Evolutionary conservation across 1,284 basidiomycete genomes (phyloP), one percentile per base, ranked within the genome.

Genomic region (Moesziomyces parantarcticus): DNA sequence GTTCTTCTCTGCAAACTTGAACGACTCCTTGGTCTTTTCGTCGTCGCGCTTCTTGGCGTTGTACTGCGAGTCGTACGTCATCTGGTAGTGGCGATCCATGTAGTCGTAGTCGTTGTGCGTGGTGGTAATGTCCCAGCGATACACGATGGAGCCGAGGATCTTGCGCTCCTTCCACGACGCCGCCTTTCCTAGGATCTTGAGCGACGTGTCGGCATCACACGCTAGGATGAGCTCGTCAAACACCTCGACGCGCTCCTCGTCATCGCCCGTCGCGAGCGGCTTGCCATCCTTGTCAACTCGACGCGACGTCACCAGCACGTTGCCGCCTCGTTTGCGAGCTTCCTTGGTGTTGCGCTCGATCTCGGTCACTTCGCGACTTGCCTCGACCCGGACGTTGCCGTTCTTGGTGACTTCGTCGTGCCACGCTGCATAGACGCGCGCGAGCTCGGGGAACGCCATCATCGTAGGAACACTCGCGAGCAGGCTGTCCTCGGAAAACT

Each of bases 151-250:
- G 16, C 90, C 89, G 34, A 91, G 82, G 7, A 91, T 86, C 48
- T 84, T 85, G 71, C 84, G 87, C 82, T 91, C 90, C 69, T 88
- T 83, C 86, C 87, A 89, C 2, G 85, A 85, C 2, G 89, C 88
- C 44, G 87, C 83, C 52, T 87, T 86, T 18, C 88, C 88, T 9
- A 90, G 85, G 2, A 90, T 81, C 52, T 87, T 86, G 70, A 89
- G 84, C 9, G 87, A 87, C 0, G 88, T 87, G 68, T 90, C 89
- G 3, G 89, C 90, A 36, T 88, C 84, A 11, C 87, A 87, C 56
- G 85, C 85, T 11, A 91, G 82, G 22, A 91, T 87, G 58, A 91
- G 85, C 76, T 90, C 89, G 79, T 90, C 89, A 76, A 88, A 90
- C 18, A 83, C 83, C 57, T 88, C 89, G 20, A 85, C 29, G 7